A percentile compares a stretch with the other conserved stretches of the same genome.
These are phyloP conservation scores for Acanthamoeba royreba DNA, from an alignment of 208 protist genomes.

Conservation along the genomic window DNA sequence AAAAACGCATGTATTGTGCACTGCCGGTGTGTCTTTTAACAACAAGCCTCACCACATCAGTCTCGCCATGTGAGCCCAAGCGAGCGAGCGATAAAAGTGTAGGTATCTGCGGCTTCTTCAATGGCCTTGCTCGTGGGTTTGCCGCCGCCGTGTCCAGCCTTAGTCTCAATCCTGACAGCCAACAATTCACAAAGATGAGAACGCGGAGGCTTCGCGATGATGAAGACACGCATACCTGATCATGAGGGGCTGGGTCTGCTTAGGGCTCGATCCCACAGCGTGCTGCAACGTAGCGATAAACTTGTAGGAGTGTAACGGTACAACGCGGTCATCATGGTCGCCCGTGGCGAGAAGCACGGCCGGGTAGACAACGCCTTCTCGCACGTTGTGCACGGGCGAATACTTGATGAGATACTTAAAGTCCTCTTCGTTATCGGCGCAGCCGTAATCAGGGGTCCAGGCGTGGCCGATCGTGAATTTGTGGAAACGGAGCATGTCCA, in stretches of 20 bases:
- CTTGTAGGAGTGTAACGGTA: conserved; percentile 95
- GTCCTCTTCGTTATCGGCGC: conserved; percentile 84
- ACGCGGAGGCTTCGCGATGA: neutral
- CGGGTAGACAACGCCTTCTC: conserved; percentile 82
- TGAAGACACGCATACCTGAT: conserved; percentile 36
- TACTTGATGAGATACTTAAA: conserved; percentile 90
- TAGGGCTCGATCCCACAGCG: conserved; percentile 71
- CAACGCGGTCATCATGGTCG: conserved; percentile 94
- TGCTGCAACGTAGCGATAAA: conserved; percentile 91
- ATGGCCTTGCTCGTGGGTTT: conserved; percentile 90
- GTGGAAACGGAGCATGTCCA: conserved; percentile 73
- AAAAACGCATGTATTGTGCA: too few species aligned
- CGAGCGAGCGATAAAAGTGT: conserved; percentile 89
- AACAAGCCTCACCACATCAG: too few species aligned
- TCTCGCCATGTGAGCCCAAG: conserved; percentile 75
- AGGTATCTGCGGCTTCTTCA: conserved; percentile 87
- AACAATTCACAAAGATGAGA: conserved; percentile 35
- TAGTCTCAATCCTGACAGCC: conserved; percentile 54
- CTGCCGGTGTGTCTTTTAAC: too few species aligned
- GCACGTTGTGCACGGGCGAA: conserved; percentile 92
- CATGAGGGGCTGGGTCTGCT: conserved; percentile 84
- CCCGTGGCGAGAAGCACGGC: conserved; percentile 88
- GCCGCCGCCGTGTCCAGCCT: conserved; percentile 81
- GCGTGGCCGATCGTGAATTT: conserved; percentile 67
- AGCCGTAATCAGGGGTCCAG: conserved; percentile 72